Evolutionary conservation across 2,329 filamentous ascomycete species (phyloP).

Genomic region (Alternaria angustiovoidea): DNA sequence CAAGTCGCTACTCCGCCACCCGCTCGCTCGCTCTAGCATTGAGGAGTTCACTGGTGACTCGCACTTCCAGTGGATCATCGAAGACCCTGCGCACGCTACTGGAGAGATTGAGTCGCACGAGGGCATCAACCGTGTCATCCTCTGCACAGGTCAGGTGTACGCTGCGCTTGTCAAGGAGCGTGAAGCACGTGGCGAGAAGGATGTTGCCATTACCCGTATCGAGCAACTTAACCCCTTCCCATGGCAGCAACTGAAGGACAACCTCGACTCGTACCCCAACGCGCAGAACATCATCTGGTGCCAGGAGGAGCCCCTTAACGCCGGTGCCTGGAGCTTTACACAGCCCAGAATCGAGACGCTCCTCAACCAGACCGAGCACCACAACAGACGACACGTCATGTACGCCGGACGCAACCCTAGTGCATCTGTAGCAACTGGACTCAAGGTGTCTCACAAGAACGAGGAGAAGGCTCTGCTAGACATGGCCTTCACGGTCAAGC

Average conservation of each 20-base stretch:
- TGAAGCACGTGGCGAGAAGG: constrained; percentile 82
- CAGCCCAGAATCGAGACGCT: constrained; percentile 97
- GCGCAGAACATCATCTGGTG: constrained; percentile 97
- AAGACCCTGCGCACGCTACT: constrained; percentile 82
- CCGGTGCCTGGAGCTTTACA: constrained; percentile 95
- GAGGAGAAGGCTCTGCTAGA: constrained; percentile 87
- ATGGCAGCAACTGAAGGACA: constrained; percentile 95
- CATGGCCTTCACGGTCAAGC: constrained; percentile 68
- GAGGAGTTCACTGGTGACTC: constrained; percentile 91
- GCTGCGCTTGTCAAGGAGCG: constrained; percentile 90
- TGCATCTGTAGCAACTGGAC: constrained; percentile 90
- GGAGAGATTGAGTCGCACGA: constrained; percentile 79
- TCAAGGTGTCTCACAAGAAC: constrained; percentile 87
- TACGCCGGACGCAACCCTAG: constrained; percentile 95
- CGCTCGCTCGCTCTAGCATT: constrained; percentile 85
- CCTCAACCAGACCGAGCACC: constrained; percentile 89
- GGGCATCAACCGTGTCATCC: constrained; percentile 90
- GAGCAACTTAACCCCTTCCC: constrained; percentile 99
- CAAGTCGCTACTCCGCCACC: constrained; percentile 94
- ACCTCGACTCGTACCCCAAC: constrained; percentile 96
- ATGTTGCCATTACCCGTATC: constrained; percentile 92
- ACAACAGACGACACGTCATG: constrained; percentile 94
- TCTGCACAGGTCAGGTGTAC: constrained; percentile 96
- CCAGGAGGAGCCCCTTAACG: constrained; percentile 97
- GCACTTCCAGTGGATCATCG: constrained; percentile 96